Percentiles rank a stretch among this genome's conserved stretches.
Evolutionary conservation across 495 filamentous ascomycete genomes (phyloP).

Genomic region (Immersiella caudata): DNA sequence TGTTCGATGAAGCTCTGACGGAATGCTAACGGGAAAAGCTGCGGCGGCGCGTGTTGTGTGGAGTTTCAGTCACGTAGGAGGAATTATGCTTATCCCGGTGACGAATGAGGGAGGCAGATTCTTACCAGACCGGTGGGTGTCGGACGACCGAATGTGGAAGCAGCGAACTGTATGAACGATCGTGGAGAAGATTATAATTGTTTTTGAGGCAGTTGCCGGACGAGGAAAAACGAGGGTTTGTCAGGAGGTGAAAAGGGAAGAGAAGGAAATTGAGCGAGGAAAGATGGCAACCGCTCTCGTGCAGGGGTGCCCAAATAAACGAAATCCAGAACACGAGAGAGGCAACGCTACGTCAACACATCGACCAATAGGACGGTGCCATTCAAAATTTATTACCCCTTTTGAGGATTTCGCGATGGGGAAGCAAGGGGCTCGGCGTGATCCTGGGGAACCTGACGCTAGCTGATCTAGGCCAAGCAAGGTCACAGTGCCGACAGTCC

Average conservation of each 20-base stretch:
- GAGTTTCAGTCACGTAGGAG: background rate
- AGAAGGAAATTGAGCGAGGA: conserved; percentile 1
- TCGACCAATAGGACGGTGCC: conserved; percentile 8
- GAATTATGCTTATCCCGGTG: background rate
- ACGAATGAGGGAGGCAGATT: background rate
- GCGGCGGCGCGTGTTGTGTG: background rate
- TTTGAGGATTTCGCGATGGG: conserved; percentile 18
- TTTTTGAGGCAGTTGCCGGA: conserved; percentile 5
- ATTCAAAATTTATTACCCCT: conserved; percentile 8
- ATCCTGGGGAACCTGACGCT: conserved; percentile 10
- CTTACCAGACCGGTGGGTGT: background rate
- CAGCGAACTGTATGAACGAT: conserved; percentile 2
- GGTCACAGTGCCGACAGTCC: background rate
- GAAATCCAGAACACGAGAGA: conserved; percentile 15
- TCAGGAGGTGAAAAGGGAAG: conserved; percentile 1
- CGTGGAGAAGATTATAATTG: conserved; percentile 12
- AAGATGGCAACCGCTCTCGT: background rate
- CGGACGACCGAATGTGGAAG: background rate
- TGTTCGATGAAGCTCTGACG: background rate
- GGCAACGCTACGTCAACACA: conserved; percentile 9
- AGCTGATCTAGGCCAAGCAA: background rate
- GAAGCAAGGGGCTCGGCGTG: background rate
- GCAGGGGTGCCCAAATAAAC: conserved; percentile 17
- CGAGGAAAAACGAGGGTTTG: conserved; percentile 9
- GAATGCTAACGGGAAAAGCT: background rate